Evolutionary conservation across 2,329 filamentous ascomycete species (phyloP), one percentile per base, ranked within the genome.

Genomic region (Fusarium globosum): DNA sequence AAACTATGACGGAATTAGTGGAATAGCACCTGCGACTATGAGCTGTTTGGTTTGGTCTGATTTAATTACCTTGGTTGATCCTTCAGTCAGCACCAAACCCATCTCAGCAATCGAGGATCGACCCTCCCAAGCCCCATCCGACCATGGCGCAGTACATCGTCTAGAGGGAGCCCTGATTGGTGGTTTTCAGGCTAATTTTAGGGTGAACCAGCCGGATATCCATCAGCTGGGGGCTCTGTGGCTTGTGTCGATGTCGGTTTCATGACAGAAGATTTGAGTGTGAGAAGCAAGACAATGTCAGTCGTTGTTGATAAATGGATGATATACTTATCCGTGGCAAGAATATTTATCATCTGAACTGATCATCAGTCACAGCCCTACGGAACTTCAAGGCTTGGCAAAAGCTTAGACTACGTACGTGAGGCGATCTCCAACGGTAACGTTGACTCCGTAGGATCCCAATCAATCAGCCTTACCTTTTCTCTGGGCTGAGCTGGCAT

Each of bases 1-100:
- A 33, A 28, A 51, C 33, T 30, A 61, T 61, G 59, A 61, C 49
- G 38, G 49, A 61, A 28, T 42, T 14, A 28, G 30, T 41, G 51
- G 35, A 39, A 53, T 43, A 26, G 30, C 38, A 45, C 38, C 38
- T 30, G 23, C 21, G 30, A 58, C 36, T 51, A 35, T 58, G 55
- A 51, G 51, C 36, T 42, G 33, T 55, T 55, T 26, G 51, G 51
- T 6, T 30, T 55, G 51, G 23, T 56, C 28, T 69, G 45, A 60
- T 69, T 65, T 57, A 55, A 69, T 65, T 59, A n/a, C 30, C 26
- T n/a, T 52, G 15, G 71, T 49, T 33, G 71, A 73, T 73, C 71
- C 55, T 49, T 35, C 46, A 14, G 49, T 57, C 61, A 73, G 66
- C 71, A 58, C 66, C 61, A 71, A 53, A 52, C 45, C 65, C 59